phyloP scores from a whole-genome alignment of 2,329 filamentous ascomycete genomes.

The Macroventuria anomochaeta region DNA sequence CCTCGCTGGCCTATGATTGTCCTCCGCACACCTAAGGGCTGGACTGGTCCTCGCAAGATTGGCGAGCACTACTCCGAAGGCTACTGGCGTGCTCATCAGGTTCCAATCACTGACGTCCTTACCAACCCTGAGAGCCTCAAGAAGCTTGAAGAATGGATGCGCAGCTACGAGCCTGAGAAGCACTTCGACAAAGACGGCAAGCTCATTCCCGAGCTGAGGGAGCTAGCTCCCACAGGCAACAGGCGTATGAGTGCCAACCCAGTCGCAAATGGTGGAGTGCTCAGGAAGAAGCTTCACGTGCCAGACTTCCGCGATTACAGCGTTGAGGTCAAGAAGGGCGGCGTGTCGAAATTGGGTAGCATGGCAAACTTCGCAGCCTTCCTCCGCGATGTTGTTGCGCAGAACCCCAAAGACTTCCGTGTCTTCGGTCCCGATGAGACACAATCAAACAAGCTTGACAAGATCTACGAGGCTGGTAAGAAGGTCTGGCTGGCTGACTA shows the following conservation, averaged over 20 bases:
- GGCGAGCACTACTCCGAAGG: slow-evolving; percentile 74
- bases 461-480: slow-evolving; percentile 75
- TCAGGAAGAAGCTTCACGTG: slow-evolving; percentile 71
- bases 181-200: slow-evolving; percentile 70
- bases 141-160: slow-evolving; percentile 78
- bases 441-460: slow-evolving; percentile 77
- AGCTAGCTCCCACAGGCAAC: slow-evolving; percentile 68
- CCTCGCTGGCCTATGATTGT: slow-evolving; percentile 82
- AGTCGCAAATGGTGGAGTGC: slow-evolving; percentile 72
- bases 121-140: slow-evolving; percentile 71
- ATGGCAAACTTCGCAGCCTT: slow-evolving; percentile 75
- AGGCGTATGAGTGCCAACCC: slow-evolving; percentile 80
- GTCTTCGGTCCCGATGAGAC: slow-evolving; percentile 82
- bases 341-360: slow-evolving; percentile 63
- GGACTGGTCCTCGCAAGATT: slow-evolving; percentile 76
- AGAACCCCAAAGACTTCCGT: slow-evolving; percentile 72
- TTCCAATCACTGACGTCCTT: slow-evolving; percentile 74
- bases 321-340: slow-evolving; percentile 67
- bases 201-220: slow-evolving; percentile 67
- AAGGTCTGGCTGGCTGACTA: slow-evolving; percentile 83
- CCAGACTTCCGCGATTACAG: slow-evolving; percentile 74
- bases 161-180: slow-evolving; percentile 74
- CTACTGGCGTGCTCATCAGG: slow-evolving; percentile 81
- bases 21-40: slow-evolving; percentile 78
- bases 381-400: slow-evolving; percentile 70